phyloP scores from a whole-genome alignment of 257 asterid species.

The Solanum pimpinellifolium region DNA sequence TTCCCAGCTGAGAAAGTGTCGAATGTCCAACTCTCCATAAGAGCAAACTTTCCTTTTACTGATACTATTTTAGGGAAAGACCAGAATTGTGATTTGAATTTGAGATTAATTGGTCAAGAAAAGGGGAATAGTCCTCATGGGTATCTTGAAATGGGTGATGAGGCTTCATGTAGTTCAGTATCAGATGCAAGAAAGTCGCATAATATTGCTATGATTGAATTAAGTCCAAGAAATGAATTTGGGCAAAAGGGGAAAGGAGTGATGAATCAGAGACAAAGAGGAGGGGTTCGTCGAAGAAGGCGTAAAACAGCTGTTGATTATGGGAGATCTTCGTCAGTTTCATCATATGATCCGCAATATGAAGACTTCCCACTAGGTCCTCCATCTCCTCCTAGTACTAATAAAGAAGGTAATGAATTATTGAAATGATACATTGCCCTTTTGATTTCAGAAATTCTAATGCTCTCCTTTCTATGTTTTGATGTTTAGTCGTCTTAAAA shows the following conservation, averaged over 20 bases:
- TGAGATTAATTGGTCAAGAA: conserved; percentile 9
- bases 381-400: conserved; percentile 13
- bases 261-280: conserved; percentile 29
- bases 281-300: conserved; percentile 30
- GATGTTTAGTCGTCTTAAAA: conserved; percentile 9
- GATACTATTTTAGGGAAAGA: conserved; percentile 14
- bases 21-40: conserved; percentile 43
- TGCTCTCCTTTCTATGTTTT: conserved; percentile 32
- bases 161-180: conserved; percentile 50
- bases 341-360: conserved; percentile 26
- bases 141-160: conserved; percentile 44
- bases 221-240: not conserved
- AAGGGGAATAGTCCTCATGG: conserved; percentile 14
- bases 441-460: conserved; percentile 17
- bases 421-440: conserved; percentile 4
- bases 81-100: conserved; percentile 4
- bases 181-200: conserved; percentile 31
- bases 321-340: conserved; percentile 27
- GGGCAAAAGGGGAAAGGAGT: conserved; percentile 57
- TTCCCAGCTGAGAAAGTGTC: conserved; percentile 49
- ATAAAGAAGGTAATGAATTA: conserved; percentile 14
- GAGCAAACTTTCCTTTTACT: conserved; percentile 50
- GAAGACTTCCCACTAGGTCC: conserved; percentile 14
- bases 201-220: conserved; percentile 10
- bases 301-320: conserved; percentile 12